Evolutionary conservation across 306 rosid genomes (phyloP).

Genomic region (Psophocarpus tetragonolobus): DNA sequence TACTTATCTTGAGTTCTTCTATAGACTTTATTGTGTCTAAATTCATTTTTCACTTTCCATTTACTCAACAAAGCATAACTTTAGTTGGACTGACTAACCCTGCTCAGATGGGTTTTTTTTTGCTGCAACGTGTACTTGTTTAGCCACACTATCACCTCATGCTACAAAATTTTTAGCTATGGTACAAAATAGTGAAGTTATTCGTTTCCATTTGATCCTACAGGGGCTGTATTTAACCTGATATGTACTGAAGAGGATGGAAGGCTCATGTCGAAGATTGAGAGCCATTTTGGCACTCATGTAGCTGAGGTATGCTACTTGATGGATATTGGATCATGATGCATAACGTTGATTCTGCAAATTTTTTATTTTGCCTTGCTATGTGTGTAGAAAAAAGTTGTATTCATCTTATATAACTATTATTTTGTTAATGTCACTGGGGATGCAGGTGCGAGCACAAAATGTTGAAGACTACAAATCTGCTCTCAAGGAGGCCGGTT

Average conservation of each 20-base stretch:
- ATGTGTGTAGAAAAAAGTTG: neutral
- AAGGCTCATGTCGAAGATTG: slow-evolving; percentile 49
- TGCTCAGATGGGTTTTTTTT: neutral
- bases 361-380: slow-evolving; percentile 6
- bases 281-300: slow-evolving; percentile 47
- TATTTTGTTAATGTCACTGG: slow-evolving; percentile 22
- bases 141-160: neutral
- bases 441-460: slow-evolving; percentile 36
- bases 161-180: neutral
- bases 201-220: slow-evolving; percentile 6
- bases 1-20: neutral
- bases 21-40: neutral
- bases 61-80: neutral
- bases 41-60: neutral
- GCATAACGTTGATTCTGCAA: neutral
- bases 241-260: slow-evolving; percentile 46
- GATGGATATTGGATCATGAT: neutral
- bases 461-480: slow-evolving; percentile 51
- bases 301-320: slow-evolving; percentile 46
- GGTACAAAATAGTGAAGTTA: neutral
- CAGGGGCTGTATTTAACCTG: slow-evolving; percentile 70
- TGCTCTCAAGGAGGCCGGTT: slow-evolving; percentile 68
- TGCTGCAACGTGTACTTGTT: neutral
- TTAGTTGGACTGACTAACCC: neutral
- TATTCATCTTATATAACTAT: slow-evolving; percentile 3